phyloP scores from a whole-genome alignment of 345 rosid species.

The Citrus medica region DNA sequence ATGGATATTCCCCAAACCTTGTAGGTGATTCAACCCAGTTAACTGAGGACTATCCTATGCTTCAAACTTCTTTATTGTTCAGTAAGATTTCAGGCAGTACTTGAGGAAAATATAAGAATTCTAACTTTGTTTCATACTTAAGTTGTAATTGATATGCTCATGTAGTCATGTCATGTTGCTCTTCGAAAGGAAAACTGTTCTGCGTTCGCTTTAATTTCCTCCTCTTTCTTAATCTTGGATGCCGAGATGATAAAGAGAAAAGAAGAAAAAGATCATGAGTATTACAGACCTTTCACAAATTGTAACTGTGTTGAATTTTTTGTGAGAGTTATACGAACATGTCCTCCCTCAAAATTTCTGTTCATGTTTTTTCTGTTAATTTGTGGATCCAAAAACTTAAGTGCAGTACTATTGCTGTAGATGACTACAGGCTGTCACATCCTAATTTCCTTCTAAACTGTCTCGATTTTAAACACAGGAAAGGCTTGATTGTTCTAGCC shows the following conservation, averaged over 20 bases:
- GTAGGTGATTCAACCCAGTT: not conserved
- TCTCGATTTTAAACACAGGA: not conserved
- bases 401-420: not conserved
- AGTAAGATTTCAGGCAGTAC: too few species aligned
- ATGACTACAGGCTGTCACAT: not conserved
- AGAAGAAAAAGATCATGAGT: not conserved
- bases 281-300: too few species aligned
- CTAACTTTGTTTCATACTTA: not conserved
- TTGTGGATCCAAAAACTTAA: not conserved
- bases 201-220: not conserved
- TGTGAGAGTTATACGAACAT: not conserved
- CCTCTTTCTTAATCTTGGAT: not conserved
- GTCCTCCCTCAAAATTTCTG: not conserved
- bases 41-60: not conserved
- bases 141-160: not conserved
- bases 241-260: not conserved
- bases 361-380: not conserved
- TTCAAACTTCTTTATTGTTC: not conserved
- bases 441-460: not conserved
- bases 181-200: not conserved
- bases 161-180: not conserved
- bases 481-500: not conserved
- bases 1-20: not conserved
- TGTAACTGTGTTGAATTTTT: not conserved
- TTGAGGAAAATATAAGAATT: not conserved